These are phyloP conservation scores for Neckera pumila DNA, from an alignment of 225 moss, liverwort and hornwort species.

Conservation along the genomic window DNA sequence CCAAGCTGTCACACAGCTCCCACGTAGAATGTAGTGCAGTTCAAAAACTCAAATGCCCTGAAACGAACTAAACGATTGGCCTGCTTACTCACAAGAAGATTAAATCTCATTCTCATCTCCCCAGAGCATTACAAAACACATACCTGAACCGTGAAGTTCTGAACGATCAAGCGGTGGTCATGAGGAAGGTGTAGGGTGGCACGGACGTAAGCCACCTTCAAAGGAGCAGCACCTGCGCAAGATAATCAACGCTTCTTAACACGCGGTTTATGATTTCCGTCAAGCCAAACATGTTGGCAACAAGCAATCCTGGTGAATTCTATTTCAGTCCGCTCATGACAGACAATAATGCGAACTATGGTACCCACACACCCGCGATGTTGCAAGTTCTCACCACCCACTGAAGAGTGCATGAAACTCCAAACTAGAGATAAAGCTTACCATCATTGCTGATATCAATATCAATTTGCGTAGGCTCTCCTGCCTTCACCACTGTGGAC, in stretches of 20 bases:
- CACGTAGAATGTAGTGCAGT: not conserved
- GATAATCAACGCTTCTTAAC: not conserved
- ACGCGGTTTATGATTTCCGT: not conserved
- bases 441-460: constrained; percentile 78
- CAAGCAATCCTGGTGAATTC: too few species aligned
- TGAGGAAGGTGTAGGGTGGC: constrained; percentile 64
- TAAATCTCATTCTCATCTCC: not conserved
- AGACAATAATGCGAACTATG: not conserved
- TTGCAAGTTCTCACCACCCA: not conserved
- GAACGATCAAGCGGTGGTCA: constrained; percentile 63
- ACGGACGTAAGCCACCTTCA: constrained; percentile 68
- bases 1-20: not conserved
- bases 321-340: not conserved
- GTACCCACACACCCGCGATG: not conserved
- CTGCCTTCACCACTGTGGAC: constrained; percentile 64
- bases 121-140: not conserved
- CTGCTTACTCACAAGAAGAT: not conserved
- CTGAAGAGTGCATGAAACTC: not conserved
- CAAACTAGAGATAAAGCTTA: not conserved
- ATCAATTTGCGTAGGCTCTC: constrained; percentile 61
- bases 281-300: not conserved
- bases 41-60: not conserved
- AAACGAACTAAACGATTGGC: not conserved
- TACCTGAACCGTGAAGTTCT: constrained; percentile 93
- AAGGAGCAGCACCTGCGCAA: constrained; percentile 36